Percentiles rank a stretch among this genome's conserved stretches.
phyloP scores from a whole-genome alignment of 768 basidiomycete species.

The Neoboletus magnificus region DNA sequence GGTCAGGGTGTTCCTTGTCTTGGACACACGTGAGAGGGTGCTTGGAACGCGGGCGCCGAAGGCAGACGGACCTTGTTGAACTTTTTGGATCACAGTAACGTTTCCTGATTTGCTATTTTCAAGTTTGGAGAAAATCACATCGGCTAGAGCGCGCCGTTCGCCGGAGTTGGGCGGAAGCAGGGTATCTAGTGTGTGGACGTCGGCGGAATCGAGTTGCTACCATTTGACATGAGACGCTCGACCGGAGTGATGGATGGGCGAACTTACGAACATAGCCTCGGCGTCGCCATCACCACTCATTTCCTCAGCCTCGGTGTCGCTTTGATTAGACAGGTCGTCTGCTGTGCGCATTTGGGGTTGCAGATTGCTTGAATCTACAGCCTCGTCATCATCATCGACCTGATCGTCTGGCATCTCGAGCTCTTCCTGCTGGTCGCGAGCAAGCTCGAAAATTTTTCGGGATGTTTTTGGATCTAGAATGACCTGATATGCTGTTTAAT shows the following conservation, averaged over 20 bases:
- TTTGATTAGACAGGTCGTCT: constrained; percentile 58
- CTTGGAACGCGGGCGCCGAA: neutral
- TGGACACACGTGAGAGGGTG: constrained; percentile 4
- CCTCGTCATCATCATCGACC: constrained; percentile 38
- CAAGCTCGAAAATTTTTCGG: constrained; percentile 85
- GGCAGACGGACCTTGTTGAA: constrained; percentile 48
- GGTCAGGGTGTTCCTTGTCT: constrained; percentile 64
- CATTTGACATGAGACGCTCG: constrained; percentile 1
- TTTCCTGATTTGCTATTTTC: constrained; percentile 59
- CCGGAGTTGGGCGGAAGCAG: constrained; percentile 72
- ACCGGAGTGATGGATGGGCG: neutral
- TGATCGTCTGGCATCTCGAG: constrained; percentile 62
- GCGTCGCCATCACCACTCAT: constrained; percentile 36
- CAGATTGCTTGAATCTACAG: constrained; percentile 26
- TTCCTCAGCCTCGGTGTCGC: constrained; percentile 37
- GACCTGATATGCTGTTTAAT: constrained; percentile 39
- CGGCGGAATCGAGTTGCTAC: constrained; percentile 87
- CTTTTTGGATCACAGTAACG: constrained; percentile 55
- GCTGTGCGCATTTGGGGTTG: constrained; percentile 26
- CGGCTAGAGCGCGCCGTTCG: constrained; percentile 85
- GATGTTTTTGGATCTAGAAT: constrained; percentile 81
- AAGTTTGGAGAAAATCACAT: constrained; percentile 94
- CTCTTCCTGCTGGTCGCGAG: constrained; percentile 90
- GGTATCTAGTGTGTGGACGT: constrained; percentile 81
- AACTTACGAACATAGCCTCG: constrained; percentile 60